These are phyloP conservation scores for Cichorium intybus DNA, from an alignment of 140 eudicot species.

Conservation along the genomic window DNA sequence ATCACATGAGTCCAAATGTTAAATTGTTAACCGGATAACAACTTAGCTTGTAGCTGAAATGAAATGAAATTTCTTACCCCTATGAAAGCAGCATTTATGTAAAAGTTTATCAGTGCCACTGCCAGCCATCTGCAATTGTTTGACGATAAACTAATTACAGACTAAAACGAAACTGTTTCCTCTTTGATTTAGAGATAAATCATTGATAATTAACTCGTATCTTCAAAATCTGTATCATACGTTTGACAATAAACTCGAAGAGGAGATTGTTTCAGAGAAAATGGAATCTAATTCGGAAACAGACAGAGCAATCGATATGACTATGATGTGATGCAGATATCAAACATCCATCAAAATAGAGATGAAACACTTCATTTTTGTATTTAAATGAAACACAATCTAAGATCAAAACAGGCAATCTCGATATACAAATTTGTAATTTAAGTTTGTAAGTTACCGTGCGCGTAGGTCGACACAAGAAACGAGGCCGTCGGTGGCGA, in stretches of 20 bases:
- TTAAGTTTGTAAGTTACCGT: conserved; percentile 32
- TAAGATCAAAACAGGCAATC: background rate
- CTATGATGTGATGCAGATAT: background rate
- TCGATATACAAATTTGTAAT: background rate
- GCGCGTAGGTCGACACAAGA: conserved; percentile 55
- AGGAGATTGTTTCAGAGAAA: no score
- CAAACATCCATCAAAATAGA: no score
- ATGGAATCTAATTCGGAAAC: background rate
- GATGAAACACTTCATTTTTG: background rate
- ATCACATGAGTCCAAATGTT: background rate
- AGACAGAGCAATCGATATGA: background rate
- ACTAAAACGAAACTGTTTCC: background rate
- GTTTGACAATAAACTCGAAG: background rate
- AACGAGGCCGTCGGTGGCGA: conserved; percentile 46
- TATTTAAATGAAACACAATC: background rate
- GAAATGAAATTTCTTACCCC: conserved; percentile 45
- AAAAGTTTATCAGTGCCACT: conserved; percentile 51
- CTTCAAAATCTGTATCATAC: background rate
- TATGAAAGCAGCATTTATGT: conserved; percentile 37
- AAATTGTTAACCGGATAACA: no score
- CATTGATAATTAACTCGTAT: no score
- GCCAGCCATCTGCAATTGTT: conserved; percentile 67
- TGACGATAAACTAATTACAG: conserved; percentile 6
- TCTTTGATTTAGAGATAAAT: background rate
- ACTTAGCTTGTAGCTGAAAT: background rate